Evolutionary conservation across 2,329 filamentous ascomycete genomes (phyloP), one percentile per base, ranked within the genome.

Genomic region (Seiridium cupressi): DNA sequence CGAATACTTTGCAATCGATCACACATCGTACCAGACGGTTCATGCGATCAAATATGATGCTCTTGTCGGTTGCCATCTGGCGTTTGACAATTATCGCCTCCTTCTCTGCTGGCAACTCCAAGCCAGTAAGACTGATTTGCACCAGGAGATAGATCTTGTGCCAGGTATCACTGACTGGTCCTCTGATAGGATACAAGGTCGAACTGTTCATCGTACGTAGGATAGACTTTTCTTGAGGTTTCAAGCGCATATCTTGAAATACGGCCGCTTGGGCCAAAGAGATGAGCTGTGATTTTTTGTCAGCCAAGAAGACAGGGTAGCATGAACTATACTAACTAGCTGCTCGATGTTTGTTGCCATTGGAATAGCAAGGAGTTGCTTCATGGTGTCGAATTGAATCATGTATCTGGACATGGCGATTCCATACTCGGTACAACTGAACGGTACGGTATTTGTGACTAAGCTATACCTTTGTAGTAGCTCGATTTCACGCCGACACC

Each of bases 371-470:
- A 94, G 75, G 11, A 96, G 79, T 1, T 80, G 72, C 66, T 87
- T 89, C 91, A 95, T 96, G 0, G 91, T 95, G 44, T 89, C 83
- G 66, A 93, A 93, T 31, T 85, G 85, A 3, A 95, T 79, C 76
- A 92, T 94, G 71, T 94, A 96, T 53, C 86, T 84, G 48, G 91
- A 90, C 92, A 96, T 96, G 4, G 89, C 89, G 59, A 89, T 82
- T 1, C 92, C 92, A 68, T 89, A 91, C 54, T 88, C 85, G 0
- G 90, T 94, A 49, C 85, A 86, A 34, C 75, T 79, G 53, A 94
- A 81, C 3, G 74, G 74, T 0, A 78, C 72, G 2, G 73, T 70
- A 26, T 72, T 62, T 1, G 78, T 79, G 10, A 93, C 78, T 5
- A 95, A 77, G 1, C 81, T 76, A 44, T 78, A 73, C 34, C 89